Percentiles rank a stretch among this genome's conserved stretches.
phyloP scores from a whole-genome alignment of 768 basidiomycete genomes.

The Rickenella mellea region DNA sequence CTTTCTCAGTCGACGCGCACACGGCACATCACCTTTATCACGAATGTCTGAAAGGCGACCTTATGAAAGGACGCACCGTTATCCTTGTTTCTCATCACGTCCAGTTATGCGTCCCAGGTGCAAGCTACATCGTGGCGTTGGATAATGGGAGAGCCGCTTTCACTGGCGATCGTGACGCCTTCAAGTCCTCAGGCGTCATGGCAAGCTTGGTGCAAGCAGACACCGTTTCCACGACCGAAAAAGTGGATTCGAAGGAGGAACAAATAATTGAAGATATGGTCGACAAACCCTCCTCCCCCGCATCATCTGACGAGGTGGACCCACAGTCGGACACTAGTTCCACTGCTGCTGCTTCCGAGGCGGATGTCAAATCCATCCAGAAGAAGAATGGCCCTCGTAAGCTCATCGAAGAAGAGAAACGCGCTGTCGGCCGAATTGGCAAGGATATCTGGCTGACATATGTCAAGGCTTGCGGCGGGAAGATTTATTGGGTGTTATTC shows the following conservation, averaged over 20 bases:
- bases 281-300: slow-evolving; percentile 1
- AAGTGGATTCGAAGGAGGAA: slow-evolving; percentile 29
- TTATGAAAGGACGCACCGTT: slow-evolving; percentile 72
- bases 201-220: slow-evolving; percentile 55
- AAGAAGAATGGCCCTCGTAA: slow-evolving; percentile 63
- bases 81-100: slow-evolving; percentile 93
- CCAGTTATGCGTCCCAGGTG: slow-evolving; percentile 74
- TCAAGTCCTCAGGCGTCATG: slow-evolving; percentile 61
- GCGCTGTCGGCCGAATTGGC: slow-evolving; percentile 65
- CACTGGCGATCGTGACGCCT: slow-evolving; percentile 54
- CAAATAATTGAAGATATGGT: slow-evolving; percentile 23
- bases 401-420: slow-evolving; percentile 74
- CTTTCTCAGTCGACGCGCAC: slow-evolving; percentile 62
- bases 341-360: slow-evolving; percentile 27
- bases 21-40: slow-evolving; percentile 78
- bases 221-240: slow-evolving; percentile 9
- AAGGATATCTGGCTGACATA: slow-evolving; percentile 59
- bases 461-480: slow-evolving; percentile 39
- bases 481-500: slow-evolving; percentile 50
- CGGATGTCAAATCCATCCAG: slow-evolving; percentile 16
- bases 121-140: slow-evolving; percentile 73
- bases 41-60: slow-evolving; percentile 70
- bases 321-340: slow-evolving; percentile 32
- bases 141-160: slow-evolving; percentile 77
- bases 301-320: slow-evolving; percentile 2